These are phyloP conservation scores for Teunomyces cretensis DNA, from an alignment of 805 yeast genomes.

Conservation along the genomic window DNA sequence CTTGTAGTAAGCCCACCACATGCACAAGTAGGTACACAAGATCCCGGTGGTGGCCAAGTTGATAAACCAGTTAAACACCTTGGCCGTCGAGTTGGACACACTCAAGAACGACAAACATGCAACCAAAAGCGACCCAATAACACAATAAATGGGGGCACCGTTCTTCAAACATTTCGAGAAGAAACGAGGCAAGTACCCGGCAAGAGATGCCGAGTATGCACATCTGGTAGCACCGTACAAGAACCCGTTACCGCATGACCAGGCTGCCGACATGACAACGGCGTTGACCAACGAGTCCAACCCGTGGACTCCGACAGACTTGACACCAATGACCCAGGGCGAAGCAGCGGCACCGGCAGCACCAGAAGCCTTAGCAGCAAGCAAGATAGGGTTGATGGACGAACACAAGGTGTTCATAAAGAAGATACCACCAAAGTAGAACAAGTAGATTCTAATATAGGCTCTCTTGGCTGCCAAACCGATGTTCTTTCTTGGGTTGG, in stretches of 20 bases:
- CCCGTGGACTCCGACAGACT: conserved; percentile 32
- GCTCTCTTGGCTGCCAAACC: conserved; percentile 36
- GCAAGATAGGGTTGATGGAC: conserved; percentile 31
- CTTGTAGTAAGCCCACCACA: conserved; percentile 54
- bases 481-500: conserved; percentile 39
- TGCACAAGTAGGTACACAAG: conserved; percentile 62
- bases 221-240: conserved; percentile 36
- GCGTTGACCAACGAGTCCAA: conserved; percentile 36
- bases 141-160: conserved; percentile 71
- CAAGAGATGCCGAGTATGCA: conserved; percentile 65
- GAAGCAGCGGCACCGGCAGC: conserved; percentile 40
- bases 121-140: conserved; percentile 43
- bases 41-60: conserved; percentile 67
- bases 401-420: conserved; percentile 36
- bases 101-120: conserved; percentile 31
- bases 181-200: conserved; percentile 78
- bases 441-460: conserved; percentile 33
- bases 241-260: conserved; percentile 39
- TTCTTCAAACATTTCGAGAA: conserved; percentile 59
- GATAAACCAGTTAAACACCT: conserved; percentile 70
- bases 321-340: conserved; percentile 40
- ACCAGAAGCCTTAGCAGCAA: conserved; percentile 20
- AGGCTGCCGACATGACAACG: conserved; percentile 32
- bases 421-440: conserved; percentile 39
- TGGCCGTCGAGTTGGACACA: conserved; percentile 54